Conservation (phyloP, 2,329 filamentous ascomycete genomes). For the Nectriaceae sp. region DNA sequence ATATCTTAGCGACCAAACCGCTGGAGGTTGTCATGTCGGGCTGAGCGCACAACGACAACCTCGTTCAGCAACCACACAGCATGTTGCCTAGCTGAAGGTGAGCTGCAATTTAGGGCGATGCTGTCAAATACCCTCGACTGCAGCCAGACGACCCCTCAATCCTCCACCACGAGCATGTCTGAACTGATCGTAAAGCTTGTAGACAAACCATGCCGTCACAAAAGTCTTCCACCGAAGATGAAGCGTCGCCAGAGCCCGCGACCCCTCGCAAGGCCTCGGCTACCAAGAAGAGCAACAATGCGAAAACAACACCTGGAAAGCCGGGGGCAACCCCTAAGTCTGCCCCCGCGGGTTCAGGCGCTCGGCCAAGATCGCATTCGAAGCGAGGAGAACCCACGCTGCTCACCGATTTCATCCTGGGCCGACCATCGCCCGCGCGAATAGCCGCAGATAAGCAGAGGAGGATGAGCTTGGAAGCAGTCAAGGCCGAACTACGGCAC, state of each 20-base stretch:
- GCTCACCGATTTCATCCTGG: constrained; percentile 59
- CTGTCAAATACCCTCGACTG: no score
- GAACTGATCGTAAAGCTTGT: constrained; percentile 11
- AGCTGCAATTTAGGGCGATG: neutral
- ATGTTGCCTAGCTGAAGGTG: constrained; percentile 31
- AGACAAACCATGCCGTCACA: constrained; percentile 29
- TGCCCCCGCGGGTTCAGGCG: constrained; percentile 39
- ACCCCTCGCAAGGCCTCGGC: constrained; percentile 18
- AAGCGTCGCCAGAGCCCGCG: constrained; percentile 24
- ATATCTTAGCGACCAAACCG: no score
- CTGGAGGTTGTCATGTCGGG: no score
- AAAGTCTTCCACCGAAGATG: constrained; percentile 26
- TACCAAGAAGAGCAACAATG: constrained; percentile 16
- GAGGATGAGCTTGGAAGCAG: constrained; percentile 59
- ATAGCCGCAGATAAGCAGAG: constrained; percentile 52
- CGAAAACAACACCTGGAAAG: constrained; percentile 13
- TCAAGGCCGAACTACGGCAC: constrained; percentile 53
- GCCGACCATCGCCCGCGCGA: constrained; percentile 58
- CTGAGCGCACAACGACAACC: neutral
- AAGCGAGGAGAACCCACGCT: constrained; percentile 48
- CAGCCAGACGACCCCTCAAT: no score
- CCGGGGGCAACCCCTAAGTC: constrained; percentile 41
- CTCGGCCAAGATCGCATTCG: constrained; percentile 37
- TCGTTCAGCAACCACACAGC: constrained; percentile 21
- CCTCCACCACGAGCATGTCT: constrained; percentile 19